Base-by-base conservation (phyloP, 163 green algal species). In the Scenedesmus sp. region DNA sequence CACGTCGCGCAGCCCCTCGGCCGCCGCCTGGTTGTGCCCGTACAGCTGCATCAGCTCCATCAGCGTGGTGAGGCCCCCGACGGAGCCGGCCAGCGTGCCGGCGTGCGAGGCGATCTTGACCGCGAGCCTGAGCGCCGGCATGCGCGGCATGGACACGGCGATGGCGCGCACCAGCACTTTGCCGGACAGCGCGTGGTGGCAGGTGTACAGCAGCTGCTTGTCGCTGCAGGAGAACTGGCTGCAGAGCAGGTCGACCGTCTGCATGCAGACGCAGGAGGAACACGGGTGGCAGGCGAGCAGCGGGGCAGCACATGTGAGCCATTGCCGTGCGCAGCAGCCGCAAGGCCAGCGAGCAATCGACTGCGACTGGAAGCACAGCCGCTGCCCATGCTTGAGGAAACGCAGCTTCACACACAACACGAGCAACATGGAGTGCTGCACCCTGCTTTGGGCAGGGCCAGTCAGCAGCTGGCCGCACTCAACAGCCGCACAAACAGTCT, bases 31-130 rank as follows among this genome's bases (percentile, higher is more conserved):
- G 73, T 92, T 86, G 81, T 89, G 88, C 18, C 88, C 88, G 46
- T 92, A 89, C 9, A 92, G 89, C 83, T 80, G 83, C 82, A 92
- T 42, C 89, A 92, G 70, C 89, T 92, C 82, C 53, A 70, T 76
- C 46, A 92, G 73, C 40, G 89, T 92, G 1, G 43, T 15, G 46
- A 46, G 30, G 2, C 89, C 89, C 40, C 89, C 89, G 43, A 7
- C 10, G 1, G 24, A 83, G 37, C 22, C 30, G 0, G 61, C 40
- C 5, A 89, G 68, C 30, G 46, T 51, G 13, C n/a, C 24, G 15
- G 89, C 89, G 42, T 83, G 49, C 15, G 26, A 43, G 10, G 89
- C 89, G 22, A 92, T 72, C 49, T 82, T 86, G 26, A 70, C 20
- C 6, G 82, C 82, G 2, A 90, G 35, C 37, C 56, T 51, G 9